Conservation (phyloP, 495 filamentous ascomycete species). For the Collariella sp. region DNA sequence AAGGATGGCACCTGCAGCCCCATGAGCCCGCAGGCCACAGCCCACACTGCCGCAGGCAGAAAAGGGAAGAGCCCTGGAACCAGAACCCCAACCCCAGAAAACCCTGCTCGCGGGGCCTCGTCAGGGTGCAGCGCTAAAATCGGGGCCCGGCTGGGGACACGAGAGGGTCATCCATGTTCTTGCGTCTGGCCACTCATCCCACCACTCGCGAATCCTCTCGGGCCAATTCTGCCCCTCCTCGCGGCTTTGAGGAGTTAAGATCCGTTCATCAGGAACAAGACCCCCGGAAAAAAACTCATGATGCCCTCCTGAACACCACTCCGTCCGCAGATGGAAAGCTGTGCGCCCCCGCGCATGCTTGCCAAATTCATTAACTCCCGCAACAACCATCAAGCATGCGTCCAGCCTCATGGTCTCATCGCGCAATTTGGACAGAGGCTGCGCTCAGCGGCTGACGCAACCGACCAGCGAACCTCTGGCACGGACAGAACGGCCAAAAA, state of each 20-base stretch:
- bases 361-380: background rate
- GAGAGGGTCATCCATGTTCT: too few relatives aligned
- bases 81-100: background rate
- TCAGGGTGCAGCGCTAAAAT: too few relatives aligned
- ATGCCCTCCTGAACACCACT: background rate
- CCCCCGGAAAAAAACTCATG: background rate
- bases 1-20: conserved; percentile 3
- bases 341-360: background rate
- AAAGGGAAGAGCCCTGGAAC: background rate
- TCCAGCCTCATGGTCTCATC: background rate
- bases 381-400: background rate
- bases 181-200: too few relatives aligned
- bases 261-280: background rate
- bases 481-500: too few relatives aligned
- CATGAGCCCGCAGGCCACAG: too few relatives aligned
- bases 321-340: conserved; percentile 4
- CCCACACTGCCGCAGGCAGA: too few relatives aligned
- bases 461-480: background rate
- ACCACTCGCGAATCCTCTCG: too few relatives aligned
- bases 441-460: background rate
- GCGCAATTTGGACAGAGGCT: conserved; percentile 3
- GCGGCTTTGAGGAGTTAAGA: background rate
- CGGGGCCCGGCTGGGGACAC: too few relatives aligned
- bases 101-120: too few relatives aligned
- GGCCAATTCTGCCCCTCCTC: too few relatives aligned